These are phyloP conservation scores for Penicillium arizonense DNA, from an alignment of 495 filamentous ascomycete species.

Conservation along the genomic window DNA sequence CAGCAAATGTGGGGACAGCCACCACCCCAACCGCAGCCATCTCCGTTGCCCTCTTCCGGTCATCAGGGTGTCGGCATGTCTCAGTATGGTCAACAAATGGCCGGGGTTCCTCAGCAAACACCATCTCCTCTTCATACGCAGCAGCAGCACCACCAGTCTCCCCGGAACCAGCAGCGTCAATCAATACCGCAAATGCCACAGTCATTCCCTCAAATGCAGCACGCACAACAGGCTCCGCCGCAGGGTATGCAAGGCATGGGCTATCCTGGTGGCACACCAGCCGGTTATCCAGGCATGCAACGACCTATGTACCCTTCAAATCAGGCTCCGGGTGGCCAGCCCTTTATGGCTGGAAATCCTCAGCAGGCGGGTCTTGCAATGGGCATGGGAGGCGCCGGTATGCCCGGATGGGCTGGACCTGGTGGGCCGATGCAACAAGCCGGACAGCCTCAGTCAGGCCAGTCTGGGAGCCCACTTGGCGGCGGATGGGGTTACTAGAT, in stretches of 20 bases:
- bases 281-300: constrained; percentile 38
- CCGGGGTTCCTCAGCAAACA: constrained; percentile 36
- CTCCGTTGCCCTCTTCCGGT: constrained; percentile 39
- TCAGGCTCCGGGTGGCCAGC: constrained; percentile 38
- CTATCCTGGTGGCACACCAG: constrained; percentile 34
- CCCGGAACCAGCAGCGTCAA: constrained; percentile 45
- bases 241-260: constrained; percentile 51
- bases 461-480: constrained; percentile 42
- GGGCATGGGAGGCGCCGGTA: constrained; percentile 38
- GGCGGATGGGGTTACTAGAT: constrained; percentile 46
- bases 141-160: constrained; percentile 48
- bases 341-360: constrained; percentile 39
- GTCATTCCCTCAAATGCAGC: constrained; percentile 46
- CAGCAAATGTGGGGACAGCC: constrained; percentile 55
- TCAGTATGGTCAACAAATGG: constrained; percentile 45
- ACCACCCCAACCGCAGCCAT: constrained; percentile 54
- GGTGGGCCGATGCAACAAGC: constrained; percentile 38
- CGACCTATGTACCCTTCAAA: constrained; percentile 43
- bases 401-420: constrained; percentile 40
- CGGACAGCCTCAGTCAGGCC: constrained; percentile 42
- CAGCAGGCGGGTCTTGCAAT: constrained; percentile 42
- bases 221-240: constrained; percentile 58
- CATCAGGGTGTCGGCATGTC: constrained; percentile 43
- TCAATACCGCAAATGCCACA: constrained; percentile 42
- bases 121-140: constrained; percentile 44